Evolutionary conservation across 805 yeast species (phyloP), one percentile per base, ranked within the genome.

Genomic region (Metschnikowia lunata): DNA sequence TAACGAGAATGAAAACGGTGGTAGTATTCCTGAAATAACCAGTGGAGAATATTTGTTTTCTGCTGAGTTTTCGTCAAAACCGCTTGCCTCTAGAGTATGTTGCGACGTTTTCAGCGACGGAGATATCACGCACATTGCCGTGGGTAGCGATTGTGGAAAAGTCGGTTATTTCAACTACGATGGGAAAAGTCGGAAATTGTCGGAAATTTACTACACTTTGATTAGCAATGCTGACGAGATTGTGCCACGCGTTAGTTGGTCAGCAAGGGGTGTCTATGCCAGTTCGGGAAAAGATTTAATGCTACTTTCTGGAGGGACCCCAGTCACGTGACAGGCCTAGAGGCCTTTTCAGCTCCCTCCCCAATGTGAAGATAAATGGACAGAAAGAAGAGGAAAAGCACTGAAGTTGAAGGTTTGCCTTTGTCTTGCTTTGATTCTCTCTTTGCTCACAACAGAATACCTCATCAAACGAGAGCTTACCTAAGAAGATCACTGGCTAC

Each of bases 101-200:
- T 48, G 49, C 36, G 46, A 39, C 29, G 48, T 40, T 23, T 12
- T 36, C 15, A 26, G 15, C n/a, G 33, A 15, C n/a, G 28, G 26
- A 11, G 36, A 36, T 13, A 29, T 8, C 13, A 27, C 39, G 7
- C 49, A 38, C 28, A 30, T 49, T 28, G 45, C 36, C 4, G 46
- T 34, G 26, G 53, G 53, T 12, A 40, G 51, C 18, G 47, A 37
- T 28, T 34, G 29, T 15, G 53, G 49, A 15, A 18, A 9, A 6
- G 43, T 47, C 26, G 32, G 27, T 9, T 29, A 40, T 28, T 42
- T 37, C 15, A 45, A 37, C 12, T 34, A 48, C 36, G 37, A 40
- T 26, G 23, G 9, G 10, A n/a, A 12, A n/a, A 14, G 31, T 29
- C n/a, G n/a, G 31, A 4, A 11, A 29, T 3, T 29, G n/a, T 29